Base-by-base conservation (phyloP, 306 rosid species). In the Neltuma alba region DNA sequence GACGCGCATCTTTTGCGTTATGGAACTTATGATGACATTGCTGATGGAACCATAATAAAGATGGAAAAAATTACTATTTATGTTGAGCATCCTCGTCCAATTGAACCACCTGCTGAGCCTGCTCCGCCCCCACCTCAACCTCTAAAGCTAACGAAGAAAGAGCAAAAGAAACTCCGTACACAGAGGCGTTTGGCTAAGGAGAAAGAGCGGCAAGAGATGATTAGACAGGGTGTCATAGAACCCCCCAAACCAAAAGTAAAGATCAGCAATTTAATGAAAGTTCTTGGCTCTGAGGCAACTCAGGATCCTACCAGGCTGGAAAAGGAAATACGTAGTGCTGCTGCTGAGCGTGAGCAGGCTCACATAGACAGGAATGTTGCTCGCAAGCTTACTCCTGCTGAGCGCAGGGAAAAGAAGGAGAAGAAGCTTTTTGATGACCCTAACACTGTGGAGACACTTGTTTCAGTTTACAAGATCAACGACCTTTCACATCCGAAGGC, bases 41-140 rank as follows among this genome's bases (percentile, higher is more conserved):
- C 81, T 37, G 83, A 76, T 41, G 95, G 86, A 50, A 38, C 70
- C 57, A 67, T 86, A 2, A 73, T 94, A 45, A 92, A 86, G 86
- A 78, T 86, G 80, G 97, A 94, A 42, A 94, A 85, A 81, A 76
- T 94, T 74, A 92, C 87, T 1, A 76, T 94, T 63, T 92, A 92
- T 90, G 88, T 94, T 78, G 94, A 94, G 78, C 99, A 94, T 83
- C 99, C 99, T 78, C 92, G 96, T 33, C 97, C 99, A 33, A 92
- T 94, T 64, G 99, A 94, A 69, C 99, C 99, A 40, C 99, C 99
- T 69, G 91, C 83, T n/a, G 99, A 94, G 81, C 92, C 97, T 65
- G 89, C 95, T 72, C 97, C 97, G 33, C 99, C 99, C 25, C 99
- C 99, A n/a, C 99, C 97, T 78, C 97, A 94, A 83, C 99, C 99